Conservation (phyloP, 805 yeast species). For the Millerozyma miso region DNA sequence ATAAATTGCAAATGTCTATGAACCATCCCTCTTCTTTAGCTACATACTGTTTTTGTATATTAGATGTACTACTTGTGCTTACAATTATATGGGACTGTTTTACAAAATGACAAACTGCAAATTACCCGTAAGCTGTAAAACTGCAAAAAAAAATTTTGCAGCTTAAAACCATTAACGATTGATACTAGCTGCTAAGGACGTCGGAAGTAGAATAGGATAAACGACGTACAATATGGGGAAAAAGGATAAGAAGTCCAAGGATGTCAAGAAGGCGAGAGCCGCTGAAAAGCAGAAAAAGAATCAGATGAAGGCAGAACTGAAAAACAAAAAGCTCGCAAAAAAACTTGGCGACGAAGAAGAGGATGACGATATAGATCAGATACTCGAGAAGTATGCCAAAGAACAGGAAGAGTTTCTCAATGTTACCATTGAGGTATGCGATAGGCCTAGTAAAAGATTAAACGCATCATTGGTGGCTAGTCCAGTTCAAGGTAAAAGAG, state of each 20-base stretch:
- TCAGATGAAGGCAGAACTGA: slow-evolving; percentile 65
- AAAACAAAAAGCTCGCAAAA: slow-evolving; percentile 69
- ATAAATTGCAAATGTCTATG: not conserved
- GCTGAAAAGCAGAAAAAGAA: slow-evolving; percentile 81
- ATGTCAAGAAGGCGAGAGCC: slow-evolving; percentile 83
- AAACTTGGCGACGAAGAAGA: slow-evolving; percentile 79
- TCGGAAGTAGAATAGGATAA: not conserved
- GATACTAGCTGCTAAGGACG: not conserved
- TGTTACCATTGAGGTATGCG: slow-evolving; percentile 54
- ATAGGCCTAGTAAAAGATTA: slow-evolving; percentile 63
- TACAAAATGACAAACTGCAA: not conserved
- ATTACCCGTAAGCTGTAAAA: not conserved
- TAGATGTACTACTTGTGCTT: not conserved
- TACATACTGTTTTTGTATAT: not conserved
- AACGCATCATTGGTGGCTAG: slow-evolving; percentile 72
- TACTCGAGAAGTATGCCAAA: slow-evolving; percentile 68
- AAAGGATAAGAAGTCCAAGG: slow-evolving; percentile 80
- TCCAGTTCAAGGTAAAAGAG: slow-evolving; percentile 72
- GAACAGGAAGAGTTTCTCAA: slow-evolving; percentile 80
- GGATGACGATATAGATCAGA: slow-evolving; percentile 80
- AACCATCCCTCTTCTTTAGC: not conserved
- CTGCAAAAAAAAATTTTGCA: not conserved
- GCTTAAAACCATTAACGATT: not conserved
- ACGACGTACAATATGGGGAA: slow-evolving; percentile 66
- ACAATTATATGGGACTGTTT: not conserved